Conservation (phyloP, 176 grass and related monocot genomes). For the Musa beccarii region DNA sequence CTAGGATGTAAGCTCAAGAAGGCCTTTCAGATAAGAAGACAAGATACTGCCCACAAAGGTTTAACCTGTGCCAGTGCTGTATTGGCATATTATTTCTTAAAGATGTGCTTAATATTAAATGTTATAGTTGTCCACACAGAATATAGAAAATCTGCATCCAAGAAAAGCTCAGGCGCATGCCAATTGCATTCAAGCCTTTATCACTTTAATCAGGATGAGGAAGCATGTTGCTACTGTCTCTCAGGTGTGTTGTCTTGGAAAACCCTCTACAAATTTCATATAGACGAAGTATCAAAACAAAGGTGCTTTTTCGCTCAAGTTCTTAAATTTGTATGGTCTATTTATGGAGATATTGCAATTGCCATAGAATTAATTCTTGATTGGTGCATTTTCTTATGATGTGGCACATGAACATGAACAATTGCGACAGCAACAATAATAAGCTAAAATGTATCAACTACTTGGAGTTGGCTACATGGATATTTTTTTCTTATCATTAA, state of each 20-base stretch:
- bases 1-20: conserved; percentile 32
- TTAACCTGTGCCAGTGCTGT: neutral
- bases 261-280: neutral
- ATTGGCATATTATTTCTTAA: neutral
- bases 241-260: conserved; percentile 22
- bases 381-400: too few species aligned
- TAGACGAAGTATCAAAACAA: neutral
- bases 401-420: too few species aligned
- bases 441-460: too few species aligned
- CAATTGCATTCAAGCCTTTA: conserved; percentile 18
- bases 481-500: too few species aligned
- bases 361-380: neutral
- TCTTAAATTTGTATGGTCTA: neutral
- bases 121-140: conserved; percentile 17
- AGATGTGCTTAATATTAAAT: neutral
- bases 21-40: conserved; percentile 19
- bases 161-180: conserved; percentile 13
- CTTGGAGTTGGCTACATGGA: too few species aligned
- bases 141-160: conserved; percentile 13
- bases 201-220: conserved; percentile 22
- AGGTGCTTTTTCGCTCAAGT: neutral
- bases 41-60: conserved; percentile 3
- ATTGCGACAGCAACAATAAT: too few species aligned
- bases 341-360: neutral
- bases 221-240: conserved; percentile 17